Base-by-base conservation (phyloP, 2,329 filamentous ascomycete species). In the Ceratocystis alfenasii region DNA sequence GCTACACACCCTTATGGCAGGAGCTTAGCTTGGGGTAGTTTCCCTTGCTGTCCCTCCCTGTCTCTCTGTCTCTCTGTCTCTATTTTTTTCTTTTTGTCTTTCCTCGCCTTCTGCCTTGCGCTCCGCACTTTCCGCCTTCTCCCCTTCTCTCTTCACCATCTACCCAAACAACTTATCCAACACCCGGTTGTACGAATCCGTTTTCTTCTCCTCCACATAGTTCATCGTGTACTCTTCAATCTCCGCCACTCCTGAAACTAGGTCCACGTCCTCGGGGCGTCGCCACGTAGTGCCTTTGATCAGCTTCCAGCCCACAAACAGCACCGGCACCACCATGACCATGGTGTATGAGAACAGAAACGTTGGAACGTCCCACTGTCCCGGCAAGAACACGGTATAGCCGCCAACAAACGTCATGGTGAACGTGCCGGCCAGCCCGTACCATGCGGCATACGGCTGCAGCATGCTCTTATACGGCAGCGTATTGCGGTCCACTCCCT, bases 281-380 rank as follows among this genome's bases (percentile, higher is more conserved):
- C 28, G 25, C 63, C 63, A 79, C 64, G 79, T 82, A 0, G 87
- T 89, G 72, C 78, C 81, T 73, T 88, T 85, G 66, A 85, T 70
- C 5, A 89, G 36, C 74, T 93, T 94, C 85, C 87, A 93, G 5
- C 82, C 83, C 2, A 87, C 53, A 72, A 83, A 92, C 1, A 93
- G 75, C 0, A 85, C 69, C 0, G 87, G 88, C 71, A 89, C 90
- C 1, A 90, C 75, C 4, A 81, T 82, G 63, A 92, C 82, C 80
- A 89, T 90, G 62, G 85, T 84, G 74, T 92, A 92, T 74, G 85
- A 87, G 74, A 90, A 90, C 33, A 93, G 74, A 73, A 93, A 94
- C 5, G 82, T 84, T 5, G 86, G 80, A 0, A 87, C 72, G 67
- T 83, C 80, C 89, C 87, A 93, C 0, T 75, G 72, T 0, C 75